These are phyloP conservation scores for Aphanomyces stellatus DNA, from an alignment of 352 stramenopile genomes.

Conservation along the genomic window DNA sequence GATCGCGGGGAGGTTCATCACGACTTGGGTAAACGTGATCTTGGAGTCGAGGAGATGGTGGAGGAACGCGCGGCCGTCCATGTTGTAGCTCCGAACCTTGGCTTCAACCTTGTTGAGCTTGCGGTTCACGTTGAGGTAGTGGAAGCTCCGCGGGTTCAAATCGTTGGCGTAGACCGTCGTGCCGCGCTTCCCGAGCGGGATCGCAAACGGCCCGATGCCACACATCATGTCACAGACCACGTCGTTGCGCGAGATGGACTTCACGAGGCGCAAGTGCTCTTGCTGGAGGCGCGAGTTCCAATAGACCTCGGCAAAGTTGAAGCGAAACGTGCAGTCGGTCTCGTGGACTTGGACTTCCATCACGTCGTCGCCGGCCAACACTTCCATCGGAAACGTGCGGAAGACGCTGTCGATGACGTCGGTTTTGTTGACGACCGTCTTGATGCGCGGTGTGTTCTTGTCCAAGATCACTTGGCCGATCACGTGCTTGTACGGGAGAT, in stretches of 20 bases:
- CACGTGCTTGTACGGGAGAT: constrained; percentile 93
- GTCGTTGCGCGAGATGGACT: constrained; percentile 44
- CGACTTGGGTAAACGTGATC: constrained; percentile 81
- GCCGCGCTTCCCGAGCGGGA: constrained; percentile 85
- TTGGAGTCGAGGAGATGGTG: constrained; percentile 54
- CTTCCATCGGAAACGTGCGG: constrained; percentile 95
- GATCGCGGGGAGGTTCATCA: constrained; percentile 96
- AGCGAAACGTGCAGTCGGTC: constrained; percentile 87
- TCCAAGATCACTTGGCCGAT: constrained; percentile 97
- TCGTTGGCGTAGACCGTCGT: constrained; percentile 89
- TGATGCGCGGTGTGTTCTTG: constrained; percentile 90
- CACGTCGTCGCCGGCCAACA: constrained; percentile 84
- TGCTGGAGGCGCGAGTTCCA: constrained; percentile 95
- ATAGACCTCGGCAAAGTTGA: constrained; percentile 96
- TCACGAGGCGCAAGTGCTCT: constrained; percentile 90
- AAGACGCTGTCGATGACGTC: constrained; percentile 93
- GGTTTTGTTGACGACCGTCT: constrained; percentile 97
- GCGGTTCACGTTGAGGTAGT: constrained; percentile 89
- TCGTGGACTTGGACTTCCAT: constrained; percentile 88
- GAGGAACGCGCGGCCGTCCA: constrained; percentile 91
- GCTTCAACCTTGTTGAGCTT: constrained; percentile 85
- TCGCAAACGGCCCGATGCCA: constrained; percentile 93
- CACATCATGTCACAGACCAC: constrained; percentile 94
- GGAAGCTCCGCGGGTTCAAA: constrained; percentile 85
- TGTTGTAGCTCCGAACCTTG: constrained; percentile 80